Percentiles rank a stretch among this genome's conserved stretches.
These are phyloP conservation scores for Anastatica hierochuntica DNA, from an alignment of 345 rosid genomes.

Conservation along the genomic window DNA sequence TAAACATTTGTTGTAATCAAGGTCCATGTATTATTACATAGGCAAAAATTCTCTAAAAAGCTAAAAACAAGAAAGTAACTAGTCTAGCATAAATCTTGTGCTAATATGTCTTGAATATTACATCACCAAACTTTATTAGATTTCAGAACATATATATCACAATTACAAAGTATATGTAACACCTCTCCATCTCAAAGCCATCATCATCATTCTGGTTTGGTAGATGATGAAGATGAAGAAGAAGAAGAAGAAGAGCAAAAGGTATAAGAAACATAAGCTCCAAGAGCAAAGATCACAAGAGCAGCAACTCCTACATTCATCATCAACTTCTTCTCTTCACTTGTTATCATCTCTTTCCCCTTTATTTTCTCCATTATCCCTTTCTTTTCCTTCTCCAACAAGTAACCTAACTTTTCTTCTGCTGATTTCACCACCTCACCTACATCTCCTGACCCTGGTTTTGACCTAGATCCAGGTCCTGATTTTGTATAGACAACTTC, in stretches of 20 bases:
- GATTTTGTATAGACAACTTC: conserved; percentile 15
- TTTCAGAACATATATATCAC: conserved; percentile 1
- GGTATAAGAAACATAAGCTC: conserved; percentile 40
- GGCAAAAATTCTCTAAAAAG: too few relatives aligned
- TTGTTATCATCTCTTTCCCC: conserved; percentile 25
- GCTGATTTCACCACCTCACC: conserved; percentile 14
- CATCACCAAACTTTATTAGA: too few relatives aligned
- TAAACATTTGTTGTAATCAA: too few relatives aligned
- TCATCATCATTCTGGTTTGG: conserved; percentile 18
- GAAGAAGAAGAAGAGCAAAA: conserved; percentile 25
- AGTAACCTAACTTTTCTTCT: conserved; percentile 1
- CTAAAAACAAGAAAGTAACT: too few relatives aligned
- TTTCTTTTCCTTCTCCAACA: conserved; percentile 23
- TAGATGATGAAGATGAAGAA: conserved; percentile 8
- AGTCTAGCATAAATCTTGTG: too few relatives aligned
- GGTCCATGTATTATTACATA: too few relatives aligned
- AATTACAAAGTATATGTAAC: not conserved
- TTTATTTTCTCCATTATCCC: conserved; percentile 26
- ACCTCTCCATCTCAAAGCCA: not conserved
- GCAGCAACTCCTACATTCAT: conserved; percentile 53
- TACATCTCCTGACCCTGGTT: not conserved
- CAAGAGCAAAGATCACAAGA: conserved; percentile 43
- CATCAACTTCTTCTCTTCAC: conserved; percentile 42
- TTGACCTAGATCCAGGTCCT: not conserved
- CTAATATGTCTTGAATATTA: too few relatives aligned